A percentile compares a stretch with the other conserved stretches of the same genome.
phyloP scores from a whole-genome alignment of 2,329 filamentous ascomycete species.

The Fusarium brevicatenulatum region DNA sequence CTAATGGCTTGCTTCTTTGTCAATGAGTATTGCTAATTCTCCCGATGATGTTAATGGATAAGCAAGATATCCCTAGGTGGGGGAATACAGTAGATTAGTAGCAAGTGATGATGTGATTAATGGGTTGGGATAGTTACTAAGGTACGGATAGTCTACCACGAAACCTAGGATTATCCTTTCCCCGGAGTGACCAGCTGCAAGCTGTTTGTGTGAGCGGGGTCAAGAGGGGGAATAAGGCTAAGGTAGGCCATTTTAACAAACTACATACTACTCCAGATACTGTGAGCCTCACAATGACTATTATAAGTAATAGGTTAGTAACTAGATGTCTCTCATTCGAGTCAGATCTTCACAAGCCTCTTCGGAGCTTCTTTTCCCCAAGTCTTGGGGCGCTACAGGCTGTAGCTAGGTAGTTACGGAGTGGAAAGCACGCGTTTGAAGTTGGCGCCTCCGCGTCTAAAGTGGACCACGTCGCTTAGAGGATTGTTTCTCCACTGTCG shows the following conservation, averaged over 20 bases:
- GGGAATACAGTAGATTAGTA: background rate
- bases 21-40: background rate
- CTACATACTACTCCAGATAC: background rate
- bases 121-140: background rate
- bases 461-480: constrained; percentile 25
- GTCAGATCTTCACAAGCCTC: background rate
- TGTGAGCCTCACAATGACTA: background rate
- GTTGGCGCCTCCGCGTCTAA: constrained; percentile 27
- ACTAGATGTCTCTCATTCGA: background rate
- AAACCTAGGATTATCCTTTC: background rate
- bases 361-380: background rate
- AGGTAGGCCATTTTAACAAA: background rate
- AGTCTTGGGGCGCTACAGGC: background rate
- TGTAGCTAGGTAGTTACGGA: background rate
- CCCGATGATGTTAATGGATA: background rate
- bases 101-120: constrained; percentile 30
- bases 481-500: constrained; percentile 12
- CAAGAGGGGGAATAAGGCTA: background rate
- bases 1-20: constrained; percentile 5
- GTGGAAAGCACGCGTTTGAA: background rate
- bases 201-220: background rate
- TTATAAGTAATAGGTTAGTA: background rate
- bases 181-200: background rate
- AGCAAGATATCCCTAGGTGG: constrained; percentile 4
- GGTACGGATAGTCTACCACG: background rate